A percentile compares a stretch with the other conserved stretches of the same genome.
phyloP scores from a whole-genome alignment of 163 green algal genomes.

The Volvox carteri region DNA sequence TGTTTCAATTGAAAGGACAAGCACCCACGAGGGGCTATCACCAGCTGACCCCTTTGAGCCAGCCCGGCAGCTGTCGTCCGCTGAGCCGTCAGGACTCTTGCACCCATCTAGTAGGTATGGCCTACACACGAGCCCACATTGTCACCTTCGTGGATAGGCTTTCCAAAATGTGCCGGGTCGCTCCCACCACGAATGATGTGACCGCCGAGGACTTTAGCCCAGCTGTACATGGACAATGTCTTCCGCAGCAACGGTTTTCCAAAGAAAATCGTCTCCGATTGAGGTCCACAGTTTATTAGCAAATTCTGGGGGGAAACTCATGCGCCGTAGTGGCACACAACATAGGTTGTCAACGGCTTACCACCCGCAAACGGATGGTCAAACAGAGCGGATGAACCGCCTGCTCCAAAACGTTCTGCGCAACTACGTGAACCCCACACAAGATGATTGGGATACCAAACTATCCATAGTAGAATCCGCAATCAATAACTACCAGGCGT shows the following conservation, averaged over 20 bases:
- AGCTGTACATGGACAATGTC: constrained; percentile 64
- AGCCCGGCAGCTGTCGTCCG: not conserved
- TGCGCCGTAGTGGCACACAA: constrained; percentile 49
- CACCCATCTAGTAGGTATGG: not conserved
- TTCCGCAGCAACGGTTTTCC: constrained; percentile 68
- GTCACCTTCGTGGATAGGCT: not conserved
- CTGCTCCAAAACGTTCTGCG: constrained; percentile 10
- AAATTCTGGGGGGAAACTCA: constrained; percentile 62
- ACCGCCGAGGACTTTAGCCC: constrained; percentile 59
- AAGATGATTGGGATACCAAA: too few relatives aligned
- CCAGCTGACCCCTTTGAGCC: constrained; percentile 7
- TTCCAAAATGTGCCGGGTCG: not conserved
- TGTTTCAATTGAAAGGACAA: not conserved
- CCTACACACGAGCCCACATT: not conserved
- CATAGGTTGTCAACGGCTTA: constrained; percentile 60
- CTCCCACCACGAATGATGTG: constrained; percentile 3
- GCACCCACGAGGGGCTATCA: not conserved
- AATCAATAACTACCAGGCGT: too few relatives aligned
- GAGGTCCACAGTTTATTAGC: constrained; percentile 66
- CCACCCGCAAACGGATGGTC: constrained; percentile 71
- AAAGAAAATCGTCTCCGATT: constrained; percentile 70
- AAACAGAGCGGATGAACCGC: constrained; percentile 69
- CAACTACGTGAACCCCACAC: not conserved
- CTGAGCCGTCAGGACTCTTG: constrained; percentile 17
- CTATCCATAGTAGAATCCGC: too few relatives aligned